A percentile compares a stretch with the other conserved stretches of the same genome.
These are phyloP conservation scores for Kentomonas sorsogonicus DNA, from an alignment of 208 protist genomes.

Conservation along the genomic window DNA sequence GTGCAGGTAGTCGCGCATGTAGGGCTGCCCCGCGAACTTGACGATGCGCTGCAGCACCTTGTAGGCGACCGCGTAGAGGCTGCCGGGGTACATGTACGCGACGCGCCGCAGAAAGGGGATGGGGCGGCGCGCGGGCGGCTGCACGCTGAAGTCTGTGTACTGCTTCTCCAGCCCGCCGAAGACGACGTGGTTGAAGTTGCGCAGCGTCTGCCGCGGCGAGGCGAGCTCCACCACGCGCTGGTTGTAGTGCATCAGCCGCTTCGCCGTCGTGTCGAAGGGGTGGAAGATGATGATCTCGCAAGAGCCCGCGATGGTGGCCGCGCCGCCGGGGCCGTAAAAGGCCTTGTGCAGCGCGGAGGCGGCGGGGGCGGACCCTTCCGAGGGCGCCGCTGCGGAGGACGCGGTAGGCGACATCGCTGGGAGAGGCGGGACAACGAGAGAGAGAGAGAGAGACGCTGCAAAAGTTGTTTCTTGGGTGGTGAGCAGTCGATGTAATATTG, in stretches of 20 bases:
- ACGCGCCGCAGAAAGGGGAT: conserved; percentile 34
- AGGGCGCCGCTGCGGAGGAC: neutral
- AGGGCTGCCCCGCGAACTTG: conserved; percentile 80
- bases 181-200: conserved; percentile 35
- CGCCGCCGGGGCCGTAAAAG: conserved; percentile 42
- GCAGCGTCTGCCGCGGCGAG: conserved; percentile 19
- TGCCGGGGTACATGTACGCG: conserved; percentile 68
- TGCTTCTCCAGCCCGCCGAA: conserved; percentile 33
- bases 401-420: neutral
- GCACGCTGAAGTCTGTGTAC: conserved; percentile 8
- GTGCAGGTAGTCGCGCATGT: conserved; percentile 57
- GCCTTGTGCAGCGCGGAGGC: conserved; percentile 16
- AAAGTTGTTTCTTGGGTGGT: too few relatives aligned
- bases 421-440: conserved; percentile 2
- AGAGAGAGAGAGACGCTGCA: too few relatives aligned
- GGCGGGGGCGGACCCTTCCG: neutral
- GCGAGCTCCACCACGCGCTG: conserved; percentile 36
- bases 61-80: conserved; percentile 61
- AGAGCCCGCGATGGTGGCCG: conserved; percentile 54
- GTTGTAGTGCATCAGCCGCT: conserved; percentile 76
- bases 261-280: conserved; percentile 81
- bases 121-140: conserved; percentile 7
- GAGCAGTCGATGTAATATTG: too few relatives aligned
- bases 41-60: conserved; percentile 73
- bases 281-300: conserved; percentile 82